Conservation (phyloP, 768 basidiomycete genomes). For the Amanita polypyramis region DNA sequence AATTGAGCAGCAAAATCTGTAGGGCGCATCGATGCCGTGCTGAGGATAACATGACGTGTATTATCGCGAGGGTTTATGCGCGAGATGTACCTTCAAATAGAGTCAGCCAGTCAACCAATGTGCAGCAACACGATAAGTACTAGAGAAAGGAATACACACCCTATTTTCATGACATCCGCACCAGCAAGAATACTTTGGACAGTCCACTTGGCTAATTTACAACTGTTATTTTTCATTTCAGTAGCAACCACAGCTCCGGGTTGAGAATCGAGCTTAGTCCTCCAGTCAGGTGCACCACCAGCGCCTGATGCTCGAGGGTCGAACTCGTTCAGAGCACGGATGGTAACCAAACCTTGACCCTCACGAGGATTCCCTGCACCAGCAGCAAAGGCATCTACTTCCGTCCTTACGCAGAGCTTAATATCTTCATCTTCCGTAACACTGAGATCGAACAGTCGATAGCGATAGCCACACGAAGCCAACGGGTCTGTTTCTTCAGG, state of each 20-base stretch:
- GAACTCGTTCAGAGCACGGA: constrained; percentile 96
- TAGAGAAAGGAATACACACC: constrained; percentile 32
- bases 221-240: constrained; percentile 99
- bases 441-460: constrained; percentile 89
- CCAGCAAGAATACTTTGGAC: constrained; percentile 93
- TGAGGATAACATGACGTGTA: constrained; percentile 90
- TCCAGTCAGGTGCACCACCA: constrained; percentile 98
- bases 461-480: constrained; percentile 93
- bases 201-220: constrained; percentile 95
- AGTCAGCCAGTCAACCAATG: constrained; percentile 4
- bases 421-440: constrained; percentile 87
- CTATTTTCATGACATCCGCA: constrained; percentile 94
- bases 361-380: constrained; percentile 50
- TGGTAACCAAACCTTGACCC: constrained; percentile 75
- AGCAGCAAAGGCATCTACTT: constrained; percentile 82
- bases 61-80: constrained; percentile 91
- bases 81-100: constrained; percentile 71
- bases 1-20: constrained; percentile 91
- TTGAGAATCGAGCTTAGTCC: constrained; percentile 91
- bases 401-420: constrained; percentile 87
- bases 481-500: constrained; percentile 92
- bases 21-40: constrained; percentile 90
- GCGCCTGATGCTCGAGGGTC: constrained; percentile 84
- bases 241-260: constrained; percentile 96
- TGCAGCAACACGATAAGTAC: constrained; percentile 1